A percentile compares a stretch with the other conserved stretches of the same genome.
Conservation (phyloP, 2,329 filamentous ascomycete genomes). For the Colletotrichum lentis region DNA sequence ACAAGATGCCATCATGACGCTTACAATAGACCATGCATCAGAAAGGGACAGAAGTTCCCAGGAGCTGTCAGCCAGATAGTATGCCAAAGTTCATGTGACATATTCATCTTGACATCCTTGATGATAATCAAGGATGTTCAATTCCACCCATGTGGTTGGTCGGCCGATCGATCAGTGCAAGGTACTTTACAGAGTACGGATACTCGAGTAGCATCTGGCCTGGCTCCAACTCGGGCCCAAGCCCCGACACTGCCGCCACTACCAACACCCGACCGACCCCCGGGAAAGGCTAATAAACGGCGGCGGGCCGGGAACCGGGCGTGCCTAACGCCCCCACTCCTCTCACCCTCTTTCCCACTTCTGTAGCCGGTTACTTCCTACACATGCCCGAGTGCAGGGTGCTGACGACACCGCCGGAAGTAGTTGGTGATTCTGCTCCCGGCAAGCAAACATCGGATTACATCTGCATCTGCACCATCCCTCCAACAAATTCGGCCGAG, state of each 20-base stretch:
- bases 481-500: not conserved
- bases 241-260: not conserved
- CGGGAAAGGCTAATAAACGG: conserved; percentile 16
- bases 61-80: not conserved
- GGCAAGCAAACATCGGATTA: not conserved
- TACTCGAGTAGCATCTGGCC: not conserved
- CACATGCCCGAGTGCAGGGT: not conserved
- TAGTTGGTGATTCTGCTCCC: no score
- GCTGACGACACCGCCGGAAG: not conserved
- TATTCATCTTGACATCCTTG: no score
- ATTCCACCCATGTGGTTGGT: not conserved
- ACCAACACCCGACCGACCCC: conserved; percentile 3
- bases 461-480: not conserved
- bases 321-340: not conserved
- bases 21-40: not conserved
- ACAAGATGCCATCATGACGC: not conserved
- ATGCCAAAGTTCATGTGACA: no score
- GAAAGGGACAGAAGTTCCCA: not conserved
- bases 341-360: not conserved
- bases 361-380: no score
- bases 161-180: not conserved
- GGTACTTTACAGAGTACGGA: not conserved
- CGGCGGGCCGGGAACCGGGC: conserved; percentile 10
- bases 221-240: not conserved
- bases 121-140: no score